Evolutionary conservation across 768 basidiomycete species (phyloP), one percentile per base, ranked within the genome.

Genomic region (Ramaria rubella): DNA sequence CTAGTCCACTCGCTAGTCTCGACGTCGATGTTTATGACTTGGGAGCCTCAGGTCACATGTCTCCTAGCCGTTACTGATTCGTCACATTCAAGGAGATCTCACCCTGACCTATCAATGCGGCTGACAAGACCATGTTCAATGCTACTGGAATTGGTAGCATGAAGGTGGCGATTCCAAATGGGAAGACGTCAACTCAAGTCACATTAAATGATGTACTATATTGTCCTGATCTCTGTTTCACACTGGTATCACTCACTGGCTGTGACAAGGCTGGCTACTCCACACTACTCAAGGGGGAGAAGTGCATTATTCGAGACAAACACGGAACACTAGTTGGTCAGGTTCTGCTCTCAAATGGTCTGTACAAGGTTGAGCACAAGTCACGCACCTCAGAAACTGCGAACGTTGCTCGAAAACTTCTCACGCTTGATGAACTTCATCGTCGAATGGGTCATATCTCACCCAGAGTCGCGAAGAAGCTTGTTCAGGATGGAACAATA

Each of bases 21-120:
- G n/a, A 38, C 11, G 36, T 38, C n/a, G 36, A 38, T 38, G 36
- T 38, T 11, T 38, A 51, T n/a, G 70, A 75, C 63, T 72, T 69
- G 12, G 73, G 73, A 1, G 69, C 72, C 23, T 64, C 66, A 0
- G 63, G 61, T 27, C 74, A 75, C 52, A 70, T 75, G 68, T 68
- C 70, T 1, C 72, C 68, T 0, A 68, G 65, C 55, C 58, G 67
- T 2, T 46, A 71, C 36, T 49, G 57, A 5, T 69, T 75, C 60
- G 60, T 68, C 52, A 69, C 65, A 27, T 72, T 64, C 49, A 45
- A 43, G 5, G n/a, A n/a, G n/a, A n/a, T n/a, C n/a, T n/a, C n/a
- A n/a, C n/a, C n/a, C n/a, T n/a, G n/a, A n/a, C n/a, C 64, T 14
- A 72, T 73, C 58, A 67, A 61, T 21, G 64, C 67, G 0, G 58